phyloP scores from a whole-genome alignment of 352 stramenopile species.

The Halophytophthora polymorphica region DNA sequence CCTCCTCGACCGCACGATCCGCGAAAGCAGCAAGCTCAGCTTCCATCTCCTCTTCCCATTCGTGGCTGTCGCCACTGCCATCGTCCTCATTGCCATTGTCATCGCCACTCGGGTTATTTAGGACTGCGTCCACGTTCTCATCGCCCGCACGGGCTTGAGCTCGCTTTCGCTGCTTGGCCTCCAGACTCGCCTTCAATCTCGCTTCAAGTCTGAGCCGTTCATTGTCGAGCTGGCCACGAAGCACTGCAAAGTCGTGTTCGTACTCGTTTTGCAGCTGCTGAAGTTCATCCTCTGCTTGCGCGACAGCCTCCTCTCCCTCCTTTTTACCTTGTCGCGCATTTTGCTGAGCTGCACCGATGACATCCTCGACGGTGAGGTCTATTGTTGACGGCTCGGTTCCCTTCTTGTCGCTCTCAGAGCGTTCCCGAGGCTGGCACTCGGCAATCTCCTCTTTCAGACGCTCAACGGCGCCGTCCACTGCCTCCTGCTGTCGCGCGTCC shows the following conservation, averaged over 20 bases:
- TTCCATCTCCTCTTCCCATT: slow-evolving; percentile 15
- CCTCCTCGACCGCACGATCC: slow-evolving; percentile 9
- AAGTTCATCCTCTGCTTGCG: slow-evolving; percentile 10
- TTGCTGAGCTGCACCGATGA: slow-evolving; percentile 1
- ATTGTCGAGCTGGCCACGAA: slow-evolving; percentile 17
- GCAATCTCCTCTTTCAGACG: slow-evolving; percentile 12
- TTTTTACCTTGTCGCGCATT: slow-evolving; percentile 8
- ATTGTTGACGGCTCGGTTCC: background rate
- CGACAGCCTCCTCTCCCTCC: slow-evolving; percentile 8
- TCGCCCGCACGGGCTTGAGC: background rate
- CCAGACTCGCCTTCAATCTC: slow-evolving; percentile 15
- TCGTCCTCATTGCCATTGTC: background rate
- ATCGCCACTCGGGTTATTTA: background rate
- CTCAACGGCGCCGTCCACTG: slow-evolving; percentile 8
- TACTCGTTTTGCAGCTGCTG: slow-evolving; percentile 18
- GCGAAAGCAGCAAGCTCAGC: slow-evolving; percentile 14
- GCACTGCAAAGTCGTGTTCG: slow-evolving; percentile 8
- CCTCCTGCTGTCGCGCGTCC: slow-evolving; percentile 22
- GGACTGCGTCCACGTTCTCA: no score
- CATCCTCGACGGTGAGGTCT: background rate
- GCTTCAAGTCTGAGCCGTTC: slow-evolving; percentile 16
- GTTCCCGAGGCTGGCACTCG: background rate
- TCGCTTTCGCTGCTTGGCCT: slow-evolving; percentile 8
- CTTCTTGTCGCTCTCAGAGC: background rate
- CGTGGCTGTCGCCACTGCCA: background rate